Evolutionary conservation across 495 filamentous ascomycete species (phyloP), one percentile per base, ranked within the genome.

Genomic region (Lophiotrema nucula): DNA sequence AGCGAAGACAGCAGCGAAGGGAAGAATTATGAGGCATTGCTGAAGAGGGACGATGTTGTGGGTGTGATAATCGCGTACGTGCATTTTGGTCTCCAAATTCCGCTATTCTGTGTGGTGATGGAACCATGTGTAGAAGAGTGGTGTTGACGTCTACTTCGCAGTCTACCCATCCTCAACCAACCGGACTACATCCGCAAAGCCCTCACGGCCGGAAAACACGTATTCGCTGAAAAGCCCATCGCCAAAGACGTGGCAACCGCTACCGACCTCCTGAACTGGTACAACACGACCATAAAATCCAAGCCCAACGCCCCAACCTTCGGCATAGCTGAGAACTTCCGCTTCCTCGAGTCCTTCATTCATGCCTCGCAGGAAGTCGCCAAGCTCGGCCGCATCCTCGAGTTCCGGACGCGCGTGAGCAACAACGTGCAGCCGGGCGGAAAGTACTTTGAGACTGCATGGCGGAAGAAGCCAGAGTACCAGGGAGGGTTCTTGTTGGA

Each of bases 221-320:
- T 92, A 4, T 71, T 92, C 0, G 84, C 77, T n/a, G 89, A 95
- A 71, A 95, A 93, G 69, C 89, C 89, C 16, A 81, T 92, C 35
- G 88, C 88, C 0, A 78, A 80, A 62, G 82, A 89, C 66, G 62
- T 89, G 18, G 73, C 76, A 2, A 74, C 80, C 0, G 89, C 85
- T 8, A 74, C 76, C 33, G 76, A 83, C 25, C 77, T 93, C 26
- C 68, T 89, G 35, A 47, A 75, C 6, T 88, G 81, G 76, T 88
- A 86, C 62, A 69, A 78, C 46, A 62, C 72, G 33, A 74, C 78
- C 12, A 77, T 31, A 8, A 46, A 31, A 16, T 35, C 31, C 42
- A 72, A 77, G 47, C 60, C 67, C 15, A 68, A 56, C 24, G 79
- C 79, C 51, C 74, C 78, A 0, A 71, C 76, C 48, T 86, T 87